Base-by-base conservation (phyloP, 2,329 filamentous ascomycete species). In the Byssoonygena ceratinophila region DNA sequence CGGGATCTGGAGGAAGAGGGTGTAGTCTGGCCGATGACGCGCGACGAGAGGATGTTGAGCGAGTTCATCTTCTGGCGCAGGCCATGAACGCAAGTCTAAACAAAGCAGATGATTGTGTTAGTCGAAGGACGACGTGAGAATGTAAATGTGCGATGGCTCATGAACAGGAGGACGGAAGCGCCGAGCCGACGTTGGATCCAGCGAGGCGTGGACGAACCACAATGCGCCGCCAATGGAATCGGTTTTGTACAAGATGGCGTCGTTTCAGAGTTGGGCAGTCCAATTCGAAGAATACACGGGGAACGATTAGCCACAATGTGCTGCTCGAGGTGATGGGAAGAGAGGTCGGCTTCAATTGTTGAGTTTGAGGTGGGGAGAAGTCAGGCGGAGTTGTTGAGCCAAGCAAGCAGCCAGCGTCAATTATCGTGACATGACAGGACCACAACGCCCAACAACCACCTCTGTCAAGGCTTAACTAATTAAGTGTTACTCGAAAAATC, bases 11-110 rank as follows among this genome's bases (percentile, higher is more conserved):
- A 14, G 53, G 60, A 64, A n/a, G 73, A 72, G 9, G 51, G n/a
- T 59, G 77, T 74, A 58, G 77, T 76, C 65, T 74, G 75, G 65
- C 79, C 78, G 65, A 82, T 79, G 68, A 90, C 86, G 73, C 85
- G 84, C 68, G 87, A 82, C 65, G 88, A 92, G 69, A 96, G 81
- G 69, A 95, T 87, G 74, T 92, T 94, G 76, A 95, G 77, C 64
- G 90, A 94, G 82, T 96, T 96, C 91, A 96, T 96, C 73, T 78
- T 86, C 76, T 71, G 70, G 66, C 63, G 60, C 59, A 64, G 66
- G 73, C 71, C 74, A 76, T 76, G 66, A 67, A 69, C 65, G 60
- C 62, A 62, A 59, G 44, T 23, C 25, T 14, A 31, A 18, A 41
- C 1, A 8, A 25, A 14, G 20, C 20, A 39, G 8, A 44, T 36